phyloP scores from a whole-genome alignment of 495 filamentous ascomycete species.

The Hypoxylon lienhwacheense region DNA sequence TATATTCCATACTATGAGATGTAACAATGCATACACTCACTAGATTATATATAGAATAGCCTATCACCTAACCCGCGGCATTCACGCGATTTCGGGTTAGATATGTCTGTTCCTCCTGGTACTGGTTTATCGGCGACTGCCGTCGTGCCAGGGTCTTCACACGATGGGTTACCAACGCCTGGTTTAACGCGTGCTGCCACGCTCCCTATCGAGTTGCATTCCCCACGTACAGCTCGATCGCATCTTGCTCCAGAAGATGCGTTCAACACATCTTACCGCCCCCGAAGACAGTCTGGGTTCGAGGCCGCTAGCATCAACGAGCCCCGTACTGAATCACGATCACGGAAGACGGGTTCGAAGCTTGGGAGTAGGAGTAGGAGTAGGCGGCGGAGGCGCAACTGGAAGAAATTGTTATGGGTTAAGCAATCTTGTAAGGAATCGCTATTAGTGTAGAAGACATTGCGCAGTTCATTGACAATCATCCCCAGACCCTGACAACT shows the following conservation, averaged over 20 bases:
- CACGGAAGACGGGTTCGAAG: conserved; percentile 39
- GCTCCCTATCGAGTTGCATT: conserved; percentile 39
- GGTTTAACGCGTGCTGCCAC: conserved; percentile 47
- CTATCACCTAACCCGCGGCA: conserved; percentile 2
- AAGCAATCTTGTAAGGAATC: conserved; percentile 80
- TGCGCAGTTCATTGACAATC: conserved; percentile 3
- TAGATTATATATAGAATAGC: conserved; percentile 18
- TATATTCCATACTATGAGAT: too few relatives aligned
- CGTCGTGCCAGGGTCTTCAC: background rate
- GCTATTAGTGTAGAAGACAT: background rate
- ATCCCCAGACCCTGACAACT: conserved; percentile 86
- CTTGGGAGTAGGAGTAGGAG: conserved; percentile 55
- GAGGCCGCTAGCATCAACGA: conserved; percentile 43
- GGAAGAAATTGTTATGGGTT: conserved; percentile 97
- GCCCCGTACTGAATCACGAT: conserved; percentile 50
- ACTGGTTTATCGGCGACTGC: conserved; percentile 4
- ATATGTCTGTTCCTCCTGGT: conserved; percentile 14
- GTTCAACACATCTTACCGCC: conserved; percentile 62
- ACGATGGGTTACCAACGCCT: conserved; percentile 22
- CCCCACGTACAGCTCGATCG: conserved; percentile 49
- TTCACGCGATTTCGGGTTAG: background rate
- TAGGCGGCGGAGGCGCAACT: conserved; percentile 66
- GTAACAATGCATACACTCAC: conserved; percentile 8
- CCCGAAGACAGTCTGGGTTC: conserved; percentile 54
- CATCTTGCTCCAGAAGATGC: conserved; percentile 84